phyloP scores from a whole-genome alignment of 1,284 basidiomycete species.

The Stygiomarasmius scandens region DNA sequence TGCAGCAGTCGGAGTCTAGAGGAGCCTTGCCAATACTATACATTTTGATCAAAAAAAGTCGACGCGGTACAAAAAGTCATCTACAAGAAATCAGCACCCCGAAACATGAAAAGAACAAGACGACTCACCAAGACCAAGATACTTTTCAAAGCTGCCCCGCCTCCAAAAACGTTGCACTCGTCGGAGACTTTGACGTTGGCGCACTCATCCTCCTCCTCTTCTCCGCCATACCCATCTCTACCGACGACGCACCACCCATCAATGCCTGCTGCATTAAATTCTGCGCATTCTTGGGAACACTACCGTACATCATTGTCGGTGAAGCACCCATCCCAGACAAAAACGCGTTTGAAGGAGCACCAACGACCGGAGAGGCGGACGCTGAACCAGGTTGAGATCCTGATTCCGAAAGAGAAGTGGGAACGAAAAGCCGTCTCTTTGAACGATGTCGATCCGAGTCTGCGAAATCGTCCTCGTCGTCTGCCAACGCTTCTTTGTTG shows the following conservation, averaged over 20 bases:
- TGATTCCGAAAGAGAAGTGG: too few relatives aligned
- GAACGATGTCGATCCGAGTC: not conserved
- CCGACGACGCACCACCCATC: not conserved
- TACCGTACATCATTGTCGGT: not conserved
- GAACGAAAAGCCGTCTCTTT: too few relatives aligned
- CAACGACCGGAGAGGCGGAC: not conserved
- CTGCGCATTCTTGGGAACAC: not conserved
- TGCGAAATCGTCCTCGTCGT: not conserved
- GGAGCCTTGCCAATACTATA: not conserved
- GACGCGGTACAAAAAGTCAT: too few relatives aligned
- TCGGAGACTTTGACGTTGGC: slow-evolving; percentile 10
- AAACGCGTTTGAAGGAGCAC: not conserved
- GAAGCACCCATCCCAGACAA: not conserved
- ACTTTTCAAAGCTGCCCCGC: slow-evolving; percentile 9
- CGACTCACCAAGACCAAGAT: not conserved
- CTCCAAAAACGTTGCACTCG: slow-evolving; percentile 5
- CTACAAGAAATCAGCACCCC: too few relatives aligned
- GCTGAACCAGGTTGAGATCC: not conserved
- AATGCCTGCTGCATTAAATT: not conserved
- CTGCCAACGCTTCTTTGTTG: not conserved
- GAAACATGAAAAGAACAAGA: too few relatives aligned
- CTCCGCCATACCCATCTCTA: slow-evolving; percentile 23
- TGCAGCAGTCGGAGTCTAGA: not conserved
- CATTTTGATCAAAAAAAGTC: not conserved
- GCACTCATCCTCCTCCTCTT: slow-evolving; percentile 31